Evolutionary conservation across 805 yeast species (phyloP).

Genomic region (Tanozyma kutaoensis): DNA sequence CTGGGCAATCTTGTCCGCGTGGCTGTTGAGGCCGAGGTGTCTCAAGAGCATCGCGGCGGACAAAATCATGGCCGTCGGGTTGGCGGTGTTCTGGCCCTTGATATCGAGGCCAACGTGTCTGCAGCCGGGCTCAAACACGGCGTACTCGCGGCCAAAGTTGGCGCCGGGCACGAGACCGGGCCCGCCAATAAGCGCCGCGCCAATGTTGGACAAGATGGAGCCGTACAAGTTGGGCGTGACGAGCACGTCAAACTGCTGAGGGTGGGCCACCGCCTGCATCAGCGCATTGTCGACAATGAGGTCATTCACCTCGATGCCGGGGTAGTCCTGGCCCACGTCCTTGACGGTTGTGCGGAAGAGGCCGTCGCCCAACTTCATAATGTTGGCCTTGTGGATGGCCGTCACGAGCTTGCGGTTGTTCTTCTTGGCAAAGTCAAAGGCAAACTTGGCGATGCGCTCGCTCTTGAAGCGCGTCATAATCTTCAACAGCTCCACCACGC

Average conservation of each 20-base stretch:
- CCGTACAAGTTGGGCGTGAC: conserved; percentile 98
- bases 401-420: conserved; percentile 88
- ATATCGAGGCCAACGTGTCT: conserved; percentile 98
- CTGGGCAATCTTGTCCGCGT: conserved; percentile 75
- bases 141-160: conserved; percentile 93
- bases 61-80: conserved; percentile 96
- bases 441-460: conserved; percentile 95
- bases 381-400: conserved; percentile 98
- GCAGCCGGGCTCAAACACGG: conserved; percentile 98
- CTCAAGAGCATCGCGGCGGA: conserved; percentile 87
- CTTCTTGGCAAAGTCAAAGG: conserved; percentile 88
- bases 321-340: conserved; percentile 74
- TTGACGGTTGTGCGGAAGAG: conserved; percentile 89
- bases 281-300: conserved; percentile 98
- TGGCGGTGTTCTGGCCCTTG: conserved; percentile 87
- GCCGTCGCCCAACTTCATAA: conserved; percentile 98
- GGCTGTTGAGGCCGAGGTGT: conserved; percentile 78
- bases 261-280: conserved; percentile 97
- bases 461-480: conserved; percentile 89
- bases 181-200: conserved; percentile 95
- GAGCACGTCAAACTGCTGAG: conserved; percentile 95
- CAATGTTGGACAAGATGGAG: conserved; percentile 92
- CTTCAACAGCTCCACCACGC: conserved; percentile 94
- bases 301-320: conserved; percentile 71
- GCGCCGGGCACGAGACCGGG: conserved; percentile 99